Evolutionary conservation across 257 asterid genomes (phyloP), one percentile per base, ranked within the genome.

Genomic region (Petunia secreta): DNA sequence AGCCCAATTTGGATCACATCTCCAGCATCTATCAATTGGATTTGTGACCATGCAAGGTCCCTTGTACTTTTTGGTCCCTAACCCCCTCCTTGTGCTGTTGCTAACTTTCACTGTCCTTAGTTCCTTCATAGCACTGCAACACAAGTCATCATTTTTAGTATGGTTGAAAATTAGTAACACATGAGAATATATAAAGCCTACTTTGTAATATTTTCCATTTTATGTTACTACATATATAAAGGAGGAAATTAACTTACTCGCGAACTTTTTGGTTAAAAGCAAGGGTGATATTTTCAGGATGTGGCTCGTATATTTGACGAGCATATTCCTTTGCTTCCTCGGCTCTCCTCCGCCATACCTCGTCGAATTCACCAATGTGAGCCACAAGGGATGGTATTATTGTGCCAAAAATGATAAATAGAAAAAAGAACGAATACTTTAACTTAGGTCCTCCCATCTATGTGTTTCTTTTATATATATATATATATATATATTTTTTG

Each of bases 11-110:
- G 84, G 80, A 2, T 87, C 75, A 86, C 97, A 91, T 64, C 97
- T 77, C 94, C 97, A 91, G 82, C 97, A 91, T 46, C 85, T 37
- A 78, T 91, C 97, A 52, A 91, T 90, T 0, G 97, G 97, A 85
- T 91, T 91, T 6, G 90, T 89, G 2, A 81, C 92, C 75, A 5
- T 25, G 90, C 97, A 91, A 15, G 91, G 85, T 1, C 93, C 95
- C 0, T 0, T 0, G 81, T 84, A 85, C 0, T 57, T 62, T 48
- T 37, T 81, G 0, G 81, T 74, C 3, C 62, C 52, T 4, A 91
- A 85, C 14, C 74, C 83, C 81, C 94, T 88, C 84, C 97, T 83
- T 2, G 92, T 87, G 79, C 75, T 63, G 50, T 85, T 90, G 1
- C 13, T 41, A 53, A 3, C 1, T 39, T 39, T 38, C 4, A n/a